A percentile compares a stretch with the other conserved stretches of the same genome.
phyloP scores from a whole-genome alignment of 768 basidiomycete genomes.

The Neoboletus magnificus region DNA sequence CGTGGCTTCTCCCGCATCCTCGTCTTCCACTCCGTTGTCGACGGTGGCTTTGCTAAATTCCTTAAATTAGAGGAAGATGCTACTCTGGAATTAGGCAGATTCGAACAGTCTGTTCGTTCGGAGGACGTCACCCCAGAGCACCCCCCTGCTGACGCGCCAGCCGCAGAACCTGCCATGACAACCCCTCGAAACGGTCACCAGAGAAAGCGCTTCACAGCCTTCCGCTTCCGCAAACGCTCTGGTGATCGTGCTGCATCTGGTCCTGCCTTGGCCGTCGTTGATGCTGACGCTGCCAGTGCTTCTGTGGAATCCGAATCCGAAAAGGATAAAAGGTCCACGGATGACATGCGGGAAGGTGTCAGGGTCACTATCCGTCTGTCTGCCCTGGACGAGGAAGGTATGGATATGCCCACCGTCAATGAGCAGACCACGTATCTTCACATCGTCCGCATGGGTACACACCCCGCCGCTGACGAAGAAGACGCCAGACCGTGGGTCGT shows the following conservation, averaged over 20 bases:
- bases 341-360: slow-evolving; percentile 60
- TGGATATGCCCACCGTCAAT: slow-evolving; percentile 65
- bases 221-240: slow-evolving; percentile 61
- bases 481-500: slow-evolving; percentile 84
- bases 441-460: slow-evolving; percentile 64
- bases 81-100: slow-evolving; percentile 75
- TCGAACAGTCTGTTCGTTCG: slow-evolving; percentile 40
- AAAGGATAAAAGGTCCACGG: slow-evolving; percentile 44
- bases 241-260: slow-evolving; percentile 58
- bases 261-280: slow-evolving; percentile 76
- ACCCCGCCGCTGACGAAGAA: slow-evolving; percentile 41
- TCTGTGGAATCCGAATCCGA: slow-evolving; percentile 32
- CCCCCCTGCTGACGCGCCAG: slow-evolving; percentile 8
- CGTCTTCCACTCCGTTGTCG: slow-evolving; percentile 50
- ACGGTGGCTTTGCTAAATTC: slow-evolving; percentile 78
- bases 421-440: slow-evolving; percentile 89
- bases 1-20: slow-evolving; percentile 30
- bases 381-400: slow-evolving; percentile 75
- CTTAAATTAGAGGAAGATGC: slow-evolving; percentile 78
- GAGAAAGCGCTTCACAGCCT: slow-evolving; percentile 61
- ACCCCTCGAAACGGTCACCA: slow-evolving; percentile 20
- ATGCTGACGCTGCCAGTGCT: slow-evolving; percentile 49
- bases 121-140: slow-evolving; percentile 11
- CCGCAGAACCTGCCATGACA: slow-evolving; percentile 9
- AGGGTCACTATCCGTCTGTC: slow-evolving; percentile 76